Conservation (phyloP, 768 basidiomycete species). For the Porphyrellus cyaneotinctus region DNA sequence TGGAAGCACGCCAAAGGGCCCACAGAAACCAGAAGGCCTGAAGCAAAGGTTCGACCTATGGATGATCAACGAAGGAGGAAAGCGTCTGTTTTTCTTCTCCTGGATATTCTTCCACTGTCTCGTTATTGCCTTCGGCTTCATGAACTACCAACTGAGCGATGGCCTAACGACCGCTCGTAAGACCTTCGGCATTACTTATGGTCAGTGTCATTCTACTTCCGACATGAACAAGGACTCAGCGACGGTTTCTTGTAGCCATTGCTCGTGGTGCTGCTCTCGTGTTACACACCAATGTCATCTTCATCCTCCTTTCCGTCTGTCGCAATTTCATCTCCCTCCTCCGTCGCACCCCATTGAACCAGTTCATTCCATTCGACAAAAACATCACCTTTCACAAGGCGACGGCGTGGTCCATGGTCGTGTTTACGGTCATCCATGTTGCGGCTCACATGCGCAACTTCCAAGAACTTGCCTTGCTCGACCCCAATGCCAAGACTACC, state of each 20-base stretch:
- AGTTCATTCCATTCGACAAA: conserved; percentile 90
- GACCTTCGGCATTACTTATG: conserved; percentile 72
- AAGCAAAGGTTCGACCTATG: conserved; percentile 59
- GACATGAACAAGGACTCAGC: background rate
- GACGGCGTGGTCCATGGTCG: conserved; percentile 86
- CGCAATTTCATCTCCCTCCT: conserved; percentile 90
- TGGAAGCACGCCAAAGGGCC: conserved; percentile 22
- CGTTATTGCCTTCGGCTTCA: conserved; percentile 70
- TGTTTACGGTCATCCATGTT: conserved; percentile 72
- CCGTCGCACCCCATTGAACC: conserved; percentile 80
- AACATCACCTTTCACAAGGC: conserved; percentile 89
- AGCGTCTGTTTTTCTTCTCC: conserved; percentile 69
- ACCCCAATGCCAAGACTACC: conserved; percentile 49
- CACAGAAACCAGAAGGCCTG: conserved; percentile 38
- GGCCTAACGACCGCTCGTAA: conserved; percentile 63
- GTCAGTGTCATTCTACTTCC: conserved; percentile 40
- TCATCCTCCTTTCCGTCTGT: conserved; percentile 94
- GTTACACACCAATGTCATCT: conserved; percentile 85
- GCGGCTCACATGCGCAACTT: conserved; percentile 87
- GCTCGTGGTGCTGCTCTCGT: conserved; percentile 88
- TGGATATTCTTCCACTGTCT: conserved; percentile 81
- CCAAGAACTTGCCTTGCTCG: conserved; percentile 54
- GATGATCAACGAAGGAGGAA: conserved; percentile 93
- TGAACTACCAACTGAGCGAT: conserved; percentile 79
- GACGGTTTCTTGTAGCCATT: conserved; percentile 48